Conservation (phyloP, 106 monocot genomes). For the Dendrobium catenatum region DNA sequence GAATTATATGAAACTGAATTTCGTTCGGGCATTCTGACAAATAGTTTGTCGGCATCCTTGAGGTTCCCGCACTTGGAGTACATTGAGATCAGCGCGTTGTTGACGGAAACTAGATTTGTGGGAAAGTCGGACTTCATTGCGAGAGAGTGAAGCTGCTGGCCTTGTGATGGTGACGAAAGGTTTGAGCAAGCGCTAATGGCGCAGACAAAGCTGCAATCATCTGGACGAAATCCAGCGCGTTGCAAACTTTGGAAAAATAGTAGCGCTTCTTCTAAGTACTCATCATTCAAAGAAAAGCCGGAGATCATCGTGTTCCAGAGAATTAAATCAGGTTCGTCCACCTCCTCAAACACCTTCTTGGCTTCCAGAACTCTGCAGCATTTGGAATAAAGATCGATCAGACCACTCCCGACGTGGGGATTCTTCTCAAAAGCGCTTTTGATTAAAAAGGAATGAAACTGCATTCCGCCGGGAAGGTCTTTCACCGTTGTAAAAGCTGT, state of each 20-base stretch:
- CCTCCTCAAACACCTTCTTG: slow-evolving; percentile 51
- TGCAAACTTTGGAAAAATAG: slow-evolving; percentile 46
- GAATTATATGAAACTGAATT: slow-evolving; percentile 53
- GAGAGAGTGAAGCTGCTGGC: slow-evolving; percentile 54
- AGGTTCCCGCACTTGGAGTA: slow-evolving; percentile 60
- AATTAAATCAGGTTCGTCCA: slow-evolving; percentile 38
- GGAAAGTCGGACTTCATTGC: slow-evolving; percentile 33
- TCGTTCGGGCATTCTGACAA: slow-evolving; percentile 30
- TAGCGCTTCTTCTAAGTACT: slow-evolving; percentile 44
- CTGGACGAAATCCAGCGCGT: slow-evolving; percentile 40
- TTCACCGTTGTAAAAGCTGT: slow-evolving; percentile 39
- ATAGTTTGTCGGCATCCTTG: slow-evolving; percentile 33
- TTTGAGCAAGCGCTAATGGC: slow-evolving; percentile 52
- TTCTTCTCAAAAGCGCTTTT: slow-evolving; percentile 40
- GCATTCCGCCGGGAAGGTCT: slow-evolving; percentile 34
- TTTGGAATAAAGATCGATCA: slow-evolving; percentile 67
- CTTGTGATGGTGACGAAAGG: slow-evolving; percentile 48
- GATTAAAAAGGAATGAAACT: slow-evolving; percentile 53
- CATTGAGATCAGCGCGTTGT: slow-evolving; percentile 50
- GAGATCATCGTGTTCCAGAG: slow-evolving; percentile 72
- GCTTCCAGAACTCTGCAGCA: slow-evolving; percentile 35
- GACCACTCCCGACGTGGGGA: slow-evolving; percentile 47
- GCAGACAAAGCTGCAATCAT: slow-evolving; percentile 65
- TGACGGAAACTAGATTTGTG: slow-evolving; percentile 32
- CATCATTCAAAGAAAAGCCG: slow-evolving; percentile 42